Evolutionary conservation across 352 stramenopile genomes (phyloP), one percentile per base, ranked within the genome.

Genomic region (Phytophthora hibernalis): DNA sequence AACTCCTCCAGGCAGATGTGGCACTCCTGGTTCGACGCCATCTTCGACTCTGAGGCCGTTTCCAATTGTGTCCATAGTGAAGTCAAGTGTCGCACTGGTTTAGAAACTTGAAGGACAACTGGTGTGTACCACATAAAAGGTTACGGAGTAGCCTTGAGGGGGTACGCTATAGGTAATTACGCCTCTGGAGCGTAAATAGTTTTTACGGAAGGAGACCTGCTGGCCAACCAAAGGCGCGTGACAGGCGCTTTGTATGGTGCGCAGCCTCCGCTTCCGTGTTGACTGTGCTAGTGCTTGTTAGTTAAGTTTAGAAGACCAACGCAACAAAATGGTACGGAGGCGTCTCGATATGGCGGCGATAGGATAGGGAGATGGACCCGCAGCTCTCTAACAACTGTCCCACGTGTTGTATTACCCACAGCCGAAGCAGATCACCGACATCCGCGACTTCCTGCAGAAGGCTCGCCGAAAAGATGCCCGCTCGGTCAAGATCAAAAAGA

Each of bases 401-500:
- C 12, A 30, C 33, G 15, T 26, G 45, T 47, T 42, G 1, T 8
- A 8, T 21, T 33, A 15, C 12, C 9, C 4, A 58, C 77, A 98
- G 97, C 97, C 97, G 66, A 99, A 99, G 90, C 88, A 98, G 89
- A 99, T 99, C 91, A 99, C 92, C 72, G 97, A 99, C 82, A 99
- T 99, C 80, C 93, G 96, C 74, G 97, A 99, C 85, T 99, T 99
- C 85, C 90, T 99, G 74, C 97, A 98, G 86, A 99, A 99, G 90
- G 97, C 97, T 60, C 95, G 97, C 77, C 84, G 97, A 89, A 97
- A 97, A 83, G 95, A 98, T 91, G 98, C 98, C 72, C 98, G 97
- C 73, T 98, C 98, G 67, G 97, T 99, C 47, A 99, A 99, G 88
- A 99, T 99, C 80, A 98, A 98, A 85, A 99, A 99, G 95, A 92